Percentiles rank a stretch among this genome's conserved stretches.
These are phyloP conservation scores for Thielaviopsis euricoi DNA, from an alignment of 2,329 filamentous ascomycete genomes.

Conservation along the genomic window DNA sequence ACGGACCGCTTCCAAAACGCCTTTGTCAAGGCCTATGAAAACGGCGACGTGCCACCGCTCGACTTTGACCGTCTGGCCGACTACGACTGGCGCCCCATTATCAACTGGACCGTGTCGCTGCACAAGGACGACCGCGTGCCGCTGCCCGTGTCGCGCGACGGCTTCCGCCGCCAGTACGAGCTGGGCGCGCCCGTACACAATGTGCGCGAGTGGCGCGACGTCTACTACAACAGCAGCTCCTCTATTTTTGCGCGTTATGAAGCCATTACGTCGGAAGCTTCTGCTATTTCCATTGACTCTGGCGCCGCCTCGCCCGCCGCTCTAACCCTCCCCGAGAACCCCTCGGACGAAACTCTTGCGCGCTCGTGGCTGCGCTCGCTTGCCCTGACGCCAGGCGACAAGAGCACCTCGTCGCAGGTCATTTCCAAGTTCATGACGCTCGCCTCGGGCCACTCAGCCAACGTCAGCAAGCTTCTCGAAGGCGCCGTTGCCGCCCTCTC, in stretches of 20 bases:
- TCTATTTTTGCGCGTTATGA: conserved; percentile 42
- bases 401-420: conserved; percentile 32
- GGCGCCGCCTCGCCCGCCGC: background rate
- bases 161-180: conserved; percentile 4
- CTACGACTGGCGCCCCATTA: conserved; percentile 52
- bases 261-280: conserved; percentile 32
- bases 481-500: conserved; percentile 32
- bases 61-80: conserved; percentile 44
- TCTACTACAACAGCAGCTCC: conserved; percentile 35
- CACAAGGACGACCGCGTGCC: conserved; percentile 12
- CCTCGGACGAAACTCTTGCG: conserved; percentile 26
- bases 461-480: conserved; percentile 29
- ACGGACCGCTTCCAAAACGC: conserved; percentile 47
- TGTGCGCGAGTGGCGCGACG: conserved; percentile 34
- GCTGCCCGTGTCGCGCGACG: conserved; percentile 2
- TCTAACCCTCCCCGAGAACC: background rate
- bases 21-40: conserved; percentile 51
- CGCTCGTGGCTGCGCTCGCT: conserved; percentile 44
- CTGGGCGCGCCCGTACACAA: conserved; percentile 15
- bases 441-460: conserved; percentile 22
- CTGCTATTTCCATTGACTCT: conserved; percentile 18
- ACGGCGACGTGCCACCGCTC: conserved; percentile 40
- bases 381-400: conserved; percentile 33
- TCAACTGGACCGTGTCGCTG: conserved; percentile 48
- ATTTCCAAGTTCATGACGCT: conserved; percentile 36